phyloP scores from a whole-genome alignment of 495 filamentous ascomycete species.

The Sabuloglossum arenarium region DNA sequence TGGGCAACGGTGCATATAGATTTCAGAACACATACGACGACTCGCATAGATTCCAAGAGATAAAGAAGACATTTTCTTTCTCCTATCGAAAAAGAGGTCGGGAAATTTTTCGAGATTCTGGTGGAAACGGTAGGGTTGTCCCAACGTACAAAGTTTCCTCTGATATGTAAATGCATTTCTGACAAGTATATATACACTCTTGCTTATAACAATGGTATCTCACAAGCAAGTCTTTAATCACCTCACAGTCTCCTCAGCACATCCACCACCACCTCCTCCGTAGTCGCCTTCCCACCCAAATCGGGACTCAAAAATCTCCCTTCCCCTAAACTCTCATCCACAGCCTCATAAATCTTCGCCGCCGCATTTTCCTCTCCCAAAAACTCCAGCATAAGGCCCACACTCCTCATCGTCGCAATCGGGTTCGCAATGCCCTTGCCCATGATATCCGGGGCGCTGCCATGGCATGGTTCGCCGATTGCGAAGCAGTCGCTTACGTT shows the following conservation, averaged over 20 bases:
- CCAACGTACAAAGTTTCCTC: too few relatives aligned
- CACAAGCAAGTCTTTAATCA: too few relatives aligned
- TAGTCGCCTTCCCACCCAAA: constrained; percentile 73
- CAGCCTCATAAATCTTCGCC: constrained; percentile 70
- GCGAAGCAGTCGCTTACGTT: constrained; percentile 92
- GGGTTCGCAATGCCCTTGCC: constrained; percentile 87
- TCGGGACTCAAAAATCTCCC: constrained; percentile 70
- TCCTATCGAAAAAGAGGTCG: too few relatives aligned
- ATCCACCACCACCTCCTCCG: constrained; percentile 76
- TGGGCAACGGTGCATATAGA: too few relatives aligned
- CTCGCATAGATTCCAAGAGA: too few relatives aligned
- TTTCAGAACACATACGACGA: too few relatives aligned
- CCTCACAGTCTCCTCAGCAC: constrained; percentile 64
- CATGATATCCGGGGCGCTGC: constrained; percentile 87
- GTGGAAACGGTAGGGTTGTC: too few relatives aligned
- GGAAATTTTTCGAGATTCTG: too few relatives aligned
- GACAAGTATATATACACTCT: too few relatives aligned
- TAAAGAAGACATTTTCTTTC: too few relatives aligned
- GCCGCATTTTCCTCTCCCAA: constrained; percentile 68
- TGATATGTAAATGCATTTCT: too few relatives aligned
- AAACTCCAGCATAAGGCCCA: constrained; percentile 93
- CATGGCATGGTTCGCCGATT: constrained; percentile 97
- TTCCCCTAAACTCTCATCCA: constrained; percentile 79
- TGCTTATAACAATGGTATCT: too few relatives aligned
- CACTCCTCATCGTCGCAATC: constrained; percentile 80